Conservation (phyloP, 345 rosid species). For the Pugionium dolabratum region DNA sequence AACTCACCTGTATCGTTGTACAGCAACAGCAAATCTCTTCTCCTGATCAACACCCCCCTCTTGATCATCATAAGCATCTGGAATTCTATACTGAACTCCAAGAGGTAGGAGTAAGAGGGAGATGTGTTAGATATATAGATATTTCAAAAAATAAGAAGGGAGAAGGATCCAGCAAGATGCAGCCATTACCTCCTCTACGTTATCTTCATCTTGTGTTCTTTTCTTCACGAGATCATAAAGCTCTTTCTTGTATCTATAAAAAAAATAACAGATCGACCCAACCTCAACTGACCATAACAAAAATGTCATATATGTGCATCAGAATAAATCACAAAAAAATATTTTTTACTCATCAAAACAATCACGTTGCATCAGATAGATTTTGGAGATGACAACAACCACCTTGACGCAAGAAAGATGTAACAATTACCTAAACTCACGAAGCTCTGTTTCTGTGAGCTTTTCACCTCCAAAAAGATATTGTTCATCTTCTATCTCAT, state of each 20-base stretch:
- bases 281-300: constrained; percentile 16
- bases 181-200: constrained; percentile 61
- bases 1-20: constrained; percentile 83
- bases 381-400: constrained; percentile 14
- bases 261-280: constrained; percentile 27
- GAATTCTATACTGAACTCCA: constrained; percentile 77
- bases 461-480: constrained; percentile 78
- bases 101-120: constrained; percentile 21
- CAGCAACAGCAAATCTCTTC: constrained; percentile 89
- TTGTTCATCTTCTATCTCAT: constrained; percentile 86
- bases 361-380: constrained; percentile 8
- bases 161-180: constrained; percentile 27
- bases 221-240: constrained; percentile 85
- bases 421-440: constrained; percentile 56
- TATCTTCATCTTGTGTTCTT: constrained; percentile 67
- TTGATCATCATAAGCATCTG: constrained; percentile 96
- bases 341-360: neutral
- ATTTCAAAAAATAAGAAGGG: neutral
- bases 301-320: no score
- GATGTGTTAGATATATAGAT: constrained; percentile 22
- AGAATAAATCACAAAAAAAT: neutral
- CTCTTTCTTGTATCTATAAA: constrained; percentile 74
- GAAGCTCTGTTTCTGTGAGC: constrained; percentile 70
- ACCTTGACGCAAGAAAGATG: constrained; percentile 24
- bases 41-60: constrained; percentile 86